phyloP scores from a whole-genome alignment of 352 stramenopile genomes.

The Globisporangium apiculatum region DNA sequence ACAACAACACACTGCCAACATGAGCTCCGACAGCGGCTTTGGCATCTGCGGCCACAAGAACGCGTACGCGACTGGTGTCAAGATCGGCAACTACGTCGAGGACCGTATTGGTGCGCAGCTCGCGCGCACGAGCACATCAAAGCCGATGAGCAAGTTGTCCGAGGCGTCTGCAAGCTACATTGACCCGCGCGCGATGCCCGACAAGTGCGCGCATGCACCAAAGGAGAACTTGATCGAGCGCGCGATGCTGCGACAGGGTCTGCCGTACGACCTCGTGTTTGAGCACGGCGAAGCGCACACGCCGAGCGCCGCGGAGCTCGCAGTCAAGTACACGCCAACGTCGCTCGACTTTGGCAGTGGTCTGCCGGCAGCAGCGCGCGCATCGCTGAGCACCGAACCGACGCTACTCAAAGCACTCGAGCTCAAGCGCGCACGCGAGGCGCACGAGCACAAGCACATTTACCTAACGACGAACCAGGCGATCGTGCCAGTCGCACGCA shows the following conservation, averaged over 20 bases:
- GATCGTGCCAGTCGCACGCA: constrained; percentile 26
- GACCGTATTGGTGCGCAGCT: constrained; percentile 58
- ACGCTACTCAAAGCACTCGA: constrained; percentile 30
- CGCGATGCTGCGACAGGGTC: constrained; percentile 40
- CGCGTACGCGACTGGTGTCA: constrained; percentile 61
- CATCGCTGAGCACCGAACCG: constrained; percentile 24
- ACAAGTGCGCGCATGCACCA: constrained; percentile 43
- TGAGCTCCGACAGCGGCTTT: constrained; percentile 36
- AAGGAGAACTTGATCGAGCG: constrained; percentile 43
- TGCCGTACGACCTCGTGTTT: constrained; percentile 72
- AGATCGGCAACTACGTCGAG: constrained; percentile 82
- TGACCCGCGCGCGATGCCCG: constrained; percentile 39
- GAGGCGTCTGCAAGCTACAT: constrained; percentile 52
- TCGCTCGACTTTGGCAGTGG: constrained; percentile 44
- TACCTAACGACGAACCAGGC: constrained; percentile 59
- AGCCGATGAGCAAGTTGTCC: constrained; percentile 35
- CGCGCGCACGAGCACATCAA: constrained; percentile 24
- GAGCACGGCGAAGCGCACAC: constrained; percentile 51
- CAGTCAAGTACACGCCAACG: constrained; percentile 44
- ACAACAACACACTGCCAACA: constrained; percentile 10
- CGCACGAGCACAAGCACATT: constrained; percentile 25
- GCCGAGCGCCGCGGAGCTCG: constrained; percentile 31
- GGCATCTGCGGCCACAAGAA: constrained; percentile 84
- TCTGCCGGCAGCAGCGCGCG: constrained; percentile 13
- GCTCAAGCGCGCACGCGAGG: constrained; percentile 29